Percentiles rank a stretch among this genome's conserved stretches.
Conservation (phyloP, 2,329 filamentous ascomycete genomes). For the Fusarium secorum region DNA sequence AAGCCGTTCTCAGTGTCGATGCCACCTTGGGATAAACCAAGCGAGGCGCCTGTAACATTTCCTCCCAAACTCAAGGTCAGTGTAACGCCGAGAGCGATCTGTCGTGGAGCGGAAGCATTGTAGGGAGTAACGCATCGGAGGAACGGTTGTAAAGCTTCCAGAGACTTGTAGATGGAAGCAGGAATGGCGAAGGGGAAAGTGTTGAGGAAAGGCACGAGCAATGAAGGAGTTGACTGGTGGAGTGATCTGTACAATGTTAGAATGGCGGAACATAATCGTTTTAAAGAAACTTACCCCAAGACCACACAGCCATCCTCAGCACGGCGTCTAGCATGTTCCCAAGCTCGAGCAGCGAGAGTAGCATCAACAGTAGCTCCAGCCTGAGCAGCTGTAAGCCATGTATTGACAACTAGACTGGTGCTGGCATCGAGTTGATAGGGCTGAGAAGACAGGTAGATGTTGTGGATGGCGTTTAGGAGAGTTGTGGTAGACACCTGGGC, state of each 20-base stretch:
- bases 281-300: slow-evolving; percentile 70
- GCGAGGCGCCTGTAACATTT: slow-evolving; percentile 75
- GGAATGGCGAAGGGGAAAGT: slow-evolving; percentile 84
- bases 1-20: slow-evolving; percentile 85
- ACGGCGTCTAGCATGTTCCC: slow-evolving; percentile 94
- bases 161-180: slow-evolving; percentile 75
- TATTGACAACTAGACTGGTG: slow-evolving; percentile 93
- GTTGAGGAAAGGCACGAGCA: slow-evolving; percentile 81
- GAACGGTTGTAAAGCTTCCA: slow-evolving; percentile 86
- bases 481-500: slow-evolving; percentile 91
- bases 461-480: slow-evolving; percentile 89
- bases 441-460: slow-evolving; percentile 81
- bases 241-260: slow-evolving; percentile 70
- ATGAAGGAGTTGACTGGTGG: slow-evolving; percentile 85
- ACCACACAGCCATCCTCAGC: slow-evolving; percentile 96
- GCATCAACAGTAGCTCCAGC: slow-evolving; percentile 78
- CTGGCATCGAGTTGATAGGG: slow-evolving; percentile 89
- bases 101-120: slow-evolving; percentile 84
- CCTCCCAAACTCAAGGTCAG: slow-evolving; percentile 84
- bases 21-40: slow-evolving; percentile 85
- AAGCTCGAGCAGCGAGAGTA: slow-evolving; percentile 80
- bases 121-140: slow-evolving; percentile 85
- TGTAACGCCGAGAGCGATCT: slow-evolving; percentile 81
- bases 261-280: not conserved
- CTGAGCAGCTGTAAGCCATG: slow-evolving; percentile 85